Evolutionary conservation across 2,329 filamentous ascomycete genomes (phyloP), one percentile per base, ranked within the genome.

Genomic region (Fusarium albosuccineum): DNA sequence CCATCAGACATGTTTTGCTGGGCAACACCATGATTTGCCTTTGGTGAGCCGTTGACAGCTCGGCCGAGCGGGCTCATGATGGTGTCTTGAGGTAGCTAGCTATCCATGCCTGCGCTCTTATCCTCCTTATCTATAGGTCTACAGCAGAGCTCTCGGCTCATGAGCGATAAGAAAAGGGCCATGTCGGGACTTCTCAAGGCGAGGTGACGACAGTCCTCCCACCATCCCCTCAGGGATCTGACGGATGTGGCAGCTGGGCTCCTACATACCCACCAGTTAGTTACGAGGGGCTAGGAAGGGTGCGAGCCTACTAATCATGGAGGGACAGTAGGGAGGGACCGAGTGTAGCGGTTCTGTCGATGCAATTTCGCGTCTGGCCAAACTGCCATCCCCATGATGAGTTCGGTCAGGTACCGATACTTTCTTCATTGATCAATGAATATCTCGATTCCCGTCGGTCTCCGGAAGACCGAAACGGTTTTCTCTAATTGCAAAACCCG

Each of bases 1-100:
- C 72, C 72, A 74, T 74, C 68, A 73, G 60, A 56, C 58, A 62
- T 41, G 62, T 62, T 68, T 72, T 70, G 62, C 62, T 73, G 65
- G 62, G 67, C 57, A 57, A 46, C 45, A 66, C 55, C 40, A 51
- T 40, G 34, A 48, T 55, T 69, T 65, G 46, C 54, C 48, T 66
- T 65, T 67, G 58, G 48, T 72, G 57, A 68, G 57, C 70, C 63
- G 60, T 57, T 62, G 57, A 63, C 51, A 67, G 64, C 62, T 73
- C 71, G 71, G 71, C 71, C 71, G 71, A 74, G 58, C 70, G 70
- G 70, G 45, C 49, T 72, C 39, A 30, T 45, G 27, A 49, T 53
- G 41, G 34, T 49, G 27, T 26, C 11, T 33, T 39, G 29, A 11
- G 22, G 11, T 37, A 27, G 16, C n/a, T 37, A 27, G 16, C n/a